Base-by-base conservation (phyloP, 2,329 filamentous ascomycete genomes). In the Akanthomyces uredinophilus region DNA sequence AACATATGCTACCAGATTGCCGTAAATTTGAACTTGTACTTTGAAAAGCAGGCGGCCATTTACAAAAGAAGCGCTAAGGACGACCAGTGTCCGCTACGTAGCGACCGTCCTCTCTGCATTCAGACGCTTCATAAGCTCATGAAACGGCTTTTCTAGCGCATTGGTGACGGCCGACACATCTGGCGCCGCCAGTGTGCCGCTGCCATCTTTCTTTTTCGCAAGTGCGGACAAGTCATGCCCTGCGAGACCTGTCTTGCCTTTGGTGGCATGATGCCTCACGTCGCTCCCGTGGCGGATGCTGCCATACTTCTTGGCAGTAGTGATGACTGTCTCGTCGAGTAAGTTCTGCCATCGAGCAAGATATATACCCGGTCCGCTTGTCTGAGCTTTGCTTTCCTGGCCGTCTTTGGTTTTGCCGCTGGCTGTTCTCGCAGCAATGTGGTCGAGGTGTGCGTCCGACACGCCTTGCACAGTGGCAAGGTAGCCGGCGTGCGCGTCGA, bases 281-380 rank as follows among this genome's bases (percentile, higher is more conserved):
- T 86, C 82, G 39, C 74, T 79, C 16, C 84, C 85, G 8, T 65
- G 70, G 0, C 88, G 79, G 0, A 87, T 72, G 32, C 32, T 35
- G 2, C 32, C 32, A 8, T 35, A 35, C 32, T 35, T 35, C 1
- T 78, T 76, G 11, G 53, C 44, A 27, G 53, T 39, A 22, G 88
- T 89, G 64, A 93, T 86, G 51, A 81, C 72, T 0, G 90, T 90
- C n/a, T 81, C 77, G 70, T 92, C 87, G 3, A 93, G 77, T 6
- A 92, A 77, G 1, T 83, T 78, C 70, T 92, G 87, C 90, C 90
- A 93, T 54, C 86, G 82, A 1, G 83, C 80, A 24, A 92, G 81
- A 69, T 89, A 93, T 52, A 89, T 83, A 1, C 90, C 90, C 0
- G 90, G 89, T 0, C 89, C 89, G 24, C 79, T 35, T 5, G 2